Conservation (phyloP, 2,329 filamentous ascomycete species). For the Zalaria sp. region DNA sequence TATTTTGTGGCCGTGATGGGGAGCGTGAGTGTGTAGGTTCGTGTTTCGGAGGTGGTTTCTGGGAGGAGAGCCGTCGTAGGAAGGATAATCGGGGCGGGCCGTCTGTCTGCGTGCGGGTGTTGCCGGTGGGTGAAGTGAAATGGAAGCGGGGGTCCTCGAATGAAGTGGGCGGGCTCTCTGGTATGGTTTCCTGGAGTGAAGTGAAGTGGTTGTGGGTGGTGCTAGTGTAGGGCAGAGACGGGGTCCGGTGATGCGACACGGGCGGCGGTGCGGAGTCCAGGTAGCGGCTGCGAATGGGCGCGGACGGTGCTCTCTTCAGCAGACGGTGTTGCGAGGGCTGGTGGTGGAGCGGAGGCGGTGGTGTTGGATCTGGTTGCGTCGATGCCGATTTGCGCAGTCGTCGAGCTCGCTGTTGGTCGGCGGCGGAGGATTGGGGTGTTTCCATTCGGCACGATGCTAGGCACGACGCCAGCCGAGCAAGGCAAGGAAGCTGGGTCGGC, state of each 20-base stretch:
- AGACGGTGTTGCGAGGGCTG: no score
- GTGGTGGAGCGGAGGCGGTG: no score
- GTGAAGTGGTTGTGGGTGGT: conserved; percentile 2
- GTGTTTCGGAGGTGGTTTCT: neutral
- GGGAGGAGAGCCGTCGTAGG: neutral
- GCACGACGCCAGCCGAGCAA: no score
- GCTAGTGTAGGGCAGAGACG: conserved; percentile 1
- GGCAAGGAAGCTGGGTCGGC: no score
- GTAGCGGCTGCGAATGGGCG: conserved; percentile 5
- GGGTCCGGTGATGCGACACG: neutral
- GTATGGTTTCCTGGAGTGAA: neutral
- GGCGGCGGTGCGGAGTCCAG: neutral
- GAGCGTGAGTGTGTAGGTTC: neutral
- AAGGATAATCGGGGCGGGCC: neutral
- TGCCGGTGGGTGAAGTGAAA: neutral
- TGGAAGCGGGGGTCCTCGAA: neutral
- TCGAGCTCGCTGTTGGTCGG: no score
- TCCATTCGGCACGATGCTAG: no score
- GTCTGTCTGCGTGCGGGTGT: neutral
- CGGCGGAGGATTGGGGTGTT: no score
- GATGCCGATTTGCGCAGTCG: no score
- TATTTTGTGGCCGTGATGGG: neutral
- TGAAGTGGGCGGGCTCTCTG: neutral
- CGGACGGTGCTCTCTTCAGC: conserved; percentile 1
- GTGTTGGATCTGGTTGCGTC: no score